Evolutionary conservation across 495 filamentous ascomycete genomes (phyloP).

Genomic region (Schizothecium vesticola): DNA sequence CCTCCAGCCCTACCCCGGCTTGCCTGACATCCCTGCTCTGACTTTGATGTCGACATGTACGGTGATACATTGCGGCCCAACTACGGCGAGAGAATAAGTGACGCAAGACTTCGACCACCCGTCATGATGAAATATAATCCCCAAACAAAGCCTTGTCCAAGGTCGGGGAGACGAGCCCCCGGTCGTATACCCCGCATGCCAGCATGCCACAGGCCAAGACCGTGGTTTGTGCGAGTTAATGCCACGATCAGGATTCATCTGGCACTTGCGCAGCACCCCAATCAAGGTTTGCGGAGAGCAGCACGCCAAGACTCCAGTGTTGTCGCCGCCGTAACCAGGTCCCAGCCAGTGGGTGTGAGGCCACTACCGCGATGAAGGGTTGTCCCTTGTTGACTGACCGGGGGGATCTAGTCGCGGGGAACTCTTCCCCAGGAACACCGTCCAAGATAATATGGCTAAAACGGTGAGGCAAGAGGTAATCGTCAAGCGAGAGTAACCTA

Average conservation of each 20-base stretch:
- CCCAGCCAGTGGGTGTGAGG: neutral
- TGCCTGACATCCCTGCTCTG: neutral
- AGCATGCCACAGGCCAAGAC: neutral
- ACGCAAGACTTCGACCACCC: neutral
- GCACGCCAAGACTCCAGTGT: neutral
- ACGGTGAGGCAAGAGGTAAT: neutral
- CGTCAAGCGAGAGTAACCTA: neutral
- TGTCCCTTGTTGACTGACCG: neutral
- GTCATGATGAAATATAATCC: neutral
- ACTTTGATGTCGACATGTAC: neutral
- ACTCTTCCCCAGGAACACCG: neutral
- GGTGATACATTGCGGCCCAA: neutral
- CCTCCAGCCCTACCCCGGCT: neutral
- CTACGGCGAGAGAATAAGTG: neutral
- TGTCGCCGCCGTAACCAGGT: neutral
- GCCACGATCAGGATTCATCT: neutral
- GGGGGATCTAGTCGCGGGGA: neutral
- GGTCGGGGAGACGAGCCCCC: no score
- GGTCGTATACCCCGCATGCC: neutral
- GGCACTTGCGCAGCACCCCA: neutral
- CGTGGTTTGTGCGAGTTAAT: neutral
- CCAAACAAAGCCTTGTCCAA: neutral
- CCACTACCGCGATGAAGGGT: neutral
- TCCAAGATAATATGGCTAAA: neutral
- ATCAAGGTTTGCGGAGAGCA: neutral